Evolutionary conservation across 1,284 basidiomycete species (phyloP), one percentile per base, ranked within the genome.

Genomic region (Singerocomus inundabilis): DNA sequence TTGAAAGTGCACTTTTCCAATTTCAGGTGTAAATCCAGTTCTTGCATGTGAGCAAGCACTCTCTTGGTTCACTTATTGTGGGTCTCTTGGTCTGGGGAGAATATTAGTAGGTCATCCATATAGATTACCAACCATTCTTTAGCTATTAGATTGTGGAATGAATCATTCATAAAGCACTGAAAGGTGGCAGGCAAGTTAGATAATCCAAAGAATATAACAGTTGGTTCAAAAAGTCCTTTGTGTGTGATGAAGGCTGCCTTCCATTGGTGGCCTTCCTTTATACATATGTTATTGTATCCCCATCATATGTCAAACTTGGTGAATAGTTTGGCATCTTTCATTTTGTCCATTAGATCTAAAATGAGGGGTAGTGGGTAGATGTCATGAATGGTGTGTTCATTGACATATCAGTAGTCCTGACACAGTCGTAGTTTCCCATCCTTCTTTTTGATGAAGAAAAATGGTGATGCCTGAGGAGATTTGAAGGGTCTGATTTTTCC

Each of bases 21-120:
- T 46, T 76, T 74, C 0, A 66, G 39, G 33, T 49, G 65, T 0
- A 76, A 62, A 1, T 61, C 33, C 9, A 70, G 47, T 4, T 67
- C 48, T 0, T 12, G 0, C 0, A 77, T 60, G 1, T 55, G 31
- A 24, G 62, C 16, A 0, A 78, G 55, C 9, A 77, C 21, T 21
- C 4, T 21, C 21, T 34, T 21, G 1, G 66, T 61, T 11, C 62
- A 47, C 10, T 45, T 4, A 5, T 12, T 8, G 25, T 63, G 54
- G 12, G 55, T 39, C 0, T 40, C 31, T 0, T 45, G 30, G 2
- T 29, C 43, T 0, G 42, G 6, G 0, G 49, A 47, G 41, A 53
- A 60, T 16, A 66, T 59, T 0, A 63, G 45, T 7, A 66, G 54
- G n/a, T 66, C 42, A 18, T 64, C 61, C 48, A 66, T 51, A 10